Evolutionary conservation across 345 rosid genomes (phyloP).

Genomic region (Lepidium didymum): DNA sequence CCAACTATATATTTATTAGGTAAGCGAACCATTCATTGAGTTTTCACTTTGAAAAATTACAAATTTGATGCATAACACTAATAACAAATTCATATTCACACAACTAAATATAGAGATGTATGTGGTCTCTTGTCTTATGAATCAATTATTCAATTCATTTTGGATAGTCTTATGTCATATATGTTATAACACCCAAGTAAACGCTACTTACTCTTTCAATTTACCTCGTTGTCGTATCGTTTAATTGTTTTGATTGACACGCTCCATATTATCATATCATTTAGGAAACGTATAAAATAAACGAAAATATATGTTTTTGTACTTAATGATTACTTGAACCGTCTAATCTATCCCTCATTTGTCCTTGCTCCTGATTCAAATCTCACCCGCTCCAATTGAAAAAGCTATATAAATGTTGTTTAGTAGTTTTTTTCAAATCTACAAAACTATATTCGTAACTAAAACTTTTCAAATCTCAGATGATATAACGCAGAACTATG

Average conservation of each 20-base stretch:
- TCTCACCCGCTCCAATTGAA: too few species aligned
- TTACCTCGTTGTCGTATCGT: background rate
- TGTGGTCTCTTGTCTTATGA: conserved; percentile 17
- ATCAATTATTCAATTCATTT: conserved; percentile 3
- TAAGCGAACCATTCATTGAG: conserved; percentile 14
- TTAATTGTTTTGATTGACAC: background rate
- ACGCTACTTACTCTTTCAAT: background rate
- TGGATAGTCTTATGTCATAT: background rate
- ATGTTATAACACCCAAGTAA: background rate
- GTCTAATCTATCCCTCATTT: too few species aligned
- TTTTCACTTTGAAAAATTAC: background rate
- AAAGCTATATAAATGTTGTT: too few species aligned
- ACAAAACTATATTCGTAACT: too few species aligned
- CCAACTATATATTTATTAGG: conserved; percentile 15
- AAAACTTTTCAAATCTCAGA: too few species aligned
- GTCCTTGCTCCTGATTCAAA: too few species aligned
- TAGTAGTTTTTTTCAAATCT: too few species aligned
- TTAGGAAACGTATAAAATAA: background rate
- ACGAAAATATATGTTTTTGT: background rate
- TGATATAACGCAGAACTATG: too few species aligned
- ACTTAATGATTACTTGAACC: background rate
- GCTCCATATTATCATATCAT: conserved; percentile 5
- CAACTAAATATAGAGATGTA: background rate
- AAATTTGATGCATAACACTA: background rate
- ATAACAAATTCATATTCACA: background rate